Base-by-base conservation (phyloP, 2,329 filamentous ascomycete species). In the Paracorniculantispora psalliotae region DNA sequence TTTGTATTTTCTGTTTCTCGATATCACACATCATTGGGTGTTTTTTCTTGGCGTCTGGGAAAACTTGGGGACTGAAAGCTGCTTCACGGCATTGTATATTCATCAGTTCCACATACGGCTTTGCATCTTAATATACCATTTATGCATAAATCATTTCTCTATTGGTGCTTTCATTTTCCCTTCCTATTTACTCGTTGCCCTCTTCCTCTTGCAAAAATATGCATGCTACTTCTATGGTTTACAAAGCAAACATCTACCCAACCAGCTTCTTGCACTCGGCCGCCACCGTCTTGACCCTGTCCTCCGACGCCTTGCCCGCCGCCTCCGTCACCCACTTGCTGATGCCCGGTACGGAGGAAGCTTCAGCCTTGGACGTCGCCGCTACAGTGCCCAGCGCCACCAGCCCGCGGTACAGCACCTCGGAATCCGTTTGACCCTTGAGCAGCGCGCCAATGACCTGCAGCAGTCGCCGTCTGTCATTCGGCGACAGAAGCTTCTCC, bases 331-430 rank as follows among this genome's bases (percentile, higher is more conserved):
- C 71, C 70, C 75, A 77, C 13, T n/a, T 35, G 8, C 65, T 64
- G 5, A 72, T 68, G 8, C 77, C 74, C 1, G 72, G 74, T 5
- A 81, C 65, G 28, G 73, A 75, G 66, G 69, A 75, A 35, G 73
- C 76, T 62, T 75, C 74, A 2, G 73, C 73, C 53, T 71, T 72
- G 1, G 73, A 75, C 75, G n/a, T 85, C 79, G 15, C 89, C 25
- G 71, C 91, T 71, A 61, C 70, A 1, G 92, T 99, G 0, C 94
- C 96, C 0, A 93, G 74, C 0, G 90, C 91, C 7, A 96, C 90
- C 6, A 97, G 79, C 0, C 85, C 85, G 23, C 94, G 85, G 70
- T 92, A 97, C 3, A 94, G 75, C 0, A 91, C 90, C 70, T 97
- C 94, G 0, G 87, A 84, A 66, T 97, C 92, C 2, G 79, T 84